Base-by-base conservation (phyloP, 2,329 filamentous ascomycete species). In the Pseudonectria buxi region DNA sequence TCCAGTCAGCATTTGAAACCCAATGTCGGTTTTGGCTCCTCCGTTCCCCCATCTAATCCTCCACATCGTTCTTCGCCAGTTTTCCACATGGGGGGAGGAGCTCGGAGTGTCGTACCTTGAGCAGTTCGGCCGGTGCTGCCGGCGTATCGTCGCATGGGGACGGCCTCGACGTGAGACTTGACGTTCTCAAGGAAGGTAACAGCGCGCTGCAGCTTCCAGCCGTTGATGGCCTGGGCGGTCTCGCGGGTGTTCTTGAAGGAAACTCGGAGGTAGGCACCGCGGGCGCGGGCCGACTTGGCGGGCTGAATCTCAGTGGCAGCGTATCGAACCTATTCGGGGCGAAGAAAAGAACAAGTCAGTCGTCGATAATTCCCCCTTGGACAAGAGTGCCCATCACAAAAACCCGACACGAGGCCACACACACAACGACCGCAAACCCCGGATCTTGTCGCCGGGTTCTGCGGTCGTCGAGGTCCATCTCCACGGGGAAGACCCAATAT, bases 221-320 rank as follows among this genome's bases (percentile, higher is more conserved):
- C 90, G 74, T 92, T 96, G 81, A 98, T 95, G 62, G 89, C 89
- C 78, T 96, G 92, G 53, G 94, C 92, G 56, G 90, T 95, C 79
- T 98, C 94, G 65, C 92, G 88, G 68, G 92, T 98, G 83, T 98
- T 98, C 84, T 98, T 98, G 86, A 95, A 98, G 59, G 86, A 94
- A 60, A 96, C 90, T 68, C 92, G 88, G 62, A 98, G 86, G 80
- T 96, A 98, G 68, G 89, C 88, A 72, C 94, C 92, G 73, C 92
- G 89, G 66, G 90, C 85, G 76, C 90, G 87, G 71, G 92, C 92
- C 74, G 86, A 94, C 81, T 95, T 95, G 59, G 82, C 78, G 69
- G 81, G 73, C 61, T 83, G 76, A 67, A 94, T 90, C 68, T 88
- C 78, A 64, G 82, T 86, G 67, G 85, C 85, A 72, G 87, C 87